These are phyloP conservation scores for Exophiala calicioides DNA, from an alignment of 2,329 filamentous ascomycete species.

Conservation along the genomic window DNA sequence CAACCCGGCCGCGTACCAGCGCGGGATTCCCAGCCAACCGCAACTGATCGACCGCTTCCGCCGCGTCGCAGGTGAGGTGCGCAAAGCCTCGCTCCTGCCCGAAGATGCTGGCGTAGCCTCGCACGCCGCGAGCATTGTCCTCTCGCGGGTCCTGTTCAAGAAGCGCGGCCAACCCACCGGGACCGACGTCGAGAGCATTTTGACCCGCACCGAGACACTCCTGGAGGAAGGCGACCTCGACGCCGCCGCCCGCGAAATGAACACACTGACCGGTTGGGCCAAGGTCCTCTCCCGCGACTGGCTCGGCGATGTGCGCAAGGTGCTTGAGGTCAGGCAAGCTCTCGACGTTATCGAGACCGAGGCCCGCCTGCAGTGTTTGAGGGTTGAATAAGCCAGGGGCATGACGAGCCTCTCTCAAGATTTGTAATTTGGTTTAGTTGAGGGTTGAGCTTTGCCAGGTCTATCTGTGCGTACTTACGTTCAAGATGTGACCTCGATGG, in stretches of 20 bases:
- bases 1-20: slow-evolving; percentile 90
- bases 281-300: slow-evolving; percentile 94
- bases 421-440: too few species aligned
- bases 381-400: slow-evolving; percentile 80
- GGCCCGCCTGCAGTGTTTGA: slow-evolving; percentile 82
- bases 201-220: slow-evolving; percentile 83
- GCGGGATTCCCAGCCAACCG: slow-evolving; percentile 77
- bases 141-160: slow-evolving; percentile 95
- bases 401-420: too few species aligned
- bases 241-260: slow-evolving; percentile 91
- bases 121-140: slow-evolving; percentile 83
- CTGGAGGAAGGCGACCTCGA: slow-evolving; percentile 94
- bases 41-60: slow-evolving; percentile 96
- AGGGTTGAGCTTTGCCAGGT: too few species aligned
- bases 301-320: slow-evolving; percentile 85
- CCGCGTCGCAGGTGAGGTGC: slow-evolving; percentile 84
- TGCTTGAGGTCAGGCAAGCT: slow-evolving; percentile 93
- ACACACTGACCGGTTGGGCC: slow-evolving; percentile 87
- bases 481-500: too few species aligned
- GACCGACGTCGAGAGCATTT: slow-evolving; percentile 88
- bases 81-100: slow-evolving; percentile 89
- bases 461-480: too few species aligned
- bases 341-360: slow-evolving; percentile 93
- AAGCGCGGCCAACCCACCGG: slow-evolving; percentile 83
- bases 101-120: slow-evolving; percentile 93